Percentiles rank a stretch among this genome's conserved stretches.
Conservation (phyloP, 208 protist species). For the Acanthamoeba lenticulata region DNA sequence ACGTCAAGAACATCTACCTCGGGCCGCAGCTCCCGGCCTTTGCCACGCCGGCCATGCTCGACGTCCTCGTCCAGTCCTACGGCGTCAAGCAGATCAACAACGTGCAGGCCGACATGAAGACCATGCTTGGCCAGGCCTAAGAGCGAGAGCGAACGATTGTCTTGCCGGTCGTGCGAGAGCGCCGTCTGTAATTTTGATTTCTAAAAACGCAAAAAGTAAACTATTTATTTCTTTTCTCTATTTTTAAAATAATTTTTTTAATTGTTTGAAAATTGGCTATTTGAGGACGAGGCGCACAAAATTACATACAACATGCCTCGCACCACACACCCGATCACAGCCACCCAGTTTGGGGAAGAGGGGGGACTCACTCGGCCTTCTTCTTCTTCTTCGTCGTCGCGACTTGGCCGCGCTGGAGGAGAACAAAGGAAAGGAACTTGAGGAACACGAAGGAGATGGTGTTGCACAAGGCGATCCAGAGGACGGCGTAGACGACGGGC, state of each 20-base stretch:
- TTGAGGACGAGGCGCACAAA: too few species aligned
- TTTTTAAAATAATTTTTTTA: too few species aligned
- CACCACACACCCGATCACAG: too few species aligned
- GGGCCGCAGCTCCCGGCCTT: slow-evolving; percentile 90
- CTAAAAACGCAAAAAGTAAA: too few species aligned
- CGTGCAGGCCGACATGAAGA: slow-evolving; percentile 37
- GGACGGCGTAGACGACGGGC: neutral
- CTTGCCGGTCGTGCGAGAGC: too few species aligned
- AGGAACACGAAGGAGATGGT: neutral
- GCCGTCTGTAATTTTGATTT: too few species aligned
- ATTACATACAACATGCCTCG: too few species aligned
- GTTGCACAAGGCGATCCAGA: slow-evolving; percentile 8
- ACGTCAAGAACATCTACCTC: slow-evolving; percentile 87
- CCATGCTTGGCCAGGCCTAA: too few species aligned
- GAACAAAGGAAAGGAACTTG: neutral
- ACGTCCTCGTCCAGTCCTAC: slow-evolving; percentile 86
- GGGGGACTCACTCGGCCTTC: neutral
- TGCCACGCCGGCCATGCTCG: slow-evolving; percentile 80
- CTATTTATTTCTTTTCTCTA: too few species aligned
- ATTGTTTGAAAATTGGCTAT: too few species aligned
- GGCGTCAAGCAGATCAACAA: slow-evolving; percentile 79
- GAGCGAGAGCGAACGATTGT: too few species aligned
- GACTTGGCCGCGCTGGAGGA: neutral
- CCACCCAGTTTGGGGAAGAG: too few species aligned
- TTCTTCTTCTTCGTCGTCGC: neutral